Evolutionary conservation across 768 basidiomycete species (phyloP).

Genomic region (Tylopilus balloui): DNA sequence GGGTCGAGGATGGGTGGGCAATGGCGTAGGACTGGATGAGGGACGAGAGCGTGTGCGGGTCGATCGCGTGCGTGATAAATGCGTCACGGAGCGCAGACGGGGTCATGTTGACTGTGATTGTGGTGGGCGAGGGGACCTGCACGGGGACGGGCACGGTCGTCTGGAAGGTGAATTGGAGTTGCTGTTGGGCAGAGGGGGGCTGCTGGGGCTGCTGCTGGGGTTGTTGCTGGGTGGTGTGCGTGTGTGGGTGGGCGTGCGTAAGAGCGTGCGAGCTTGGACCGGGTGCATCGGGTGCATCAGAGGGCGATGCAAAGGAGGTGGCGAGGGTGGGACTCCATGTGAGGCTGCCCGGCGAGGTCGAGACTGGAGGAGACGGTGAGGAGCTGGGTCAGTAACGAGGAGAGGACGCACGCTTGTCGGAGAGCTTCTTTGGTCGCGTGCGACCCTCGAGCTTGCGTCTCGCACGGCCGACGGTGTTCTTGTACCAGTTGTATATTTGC

Average conservation of each 20-base stretch:
- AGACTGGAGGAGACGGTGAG: slow-evolving; percentile 4
- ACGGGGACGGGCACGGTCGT: slow-evolving; percentile 42
- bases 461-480: slow-evolving; percentile 62
- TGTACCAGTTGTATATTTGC: slow-evolving; percentile 76
- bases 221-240: slow-evolving; percentile 4
- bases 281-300: slow-evolving; percentile 14
- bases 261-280: slow-evolving; percentile 32
- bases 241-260: background rate
- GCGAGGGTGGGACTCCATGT: slow-evolving; percentile 38
- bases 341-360: slow-evolving; percentile 24
- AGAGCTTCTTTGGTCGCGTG: slow-evolving; percentile 45
- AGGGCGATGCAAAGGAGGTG: slow-evolving; percentile 33
- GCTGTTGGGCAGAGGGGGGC: slow-evolving; percentile 26
- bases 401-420: slow-evolving; percentile 43
- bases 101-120: slow-evolving; percentile 29
- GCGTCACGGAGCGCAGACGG: slow-evolving; percentile 30
- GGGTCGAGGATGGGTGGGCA: slow-evolving; percentile 46
- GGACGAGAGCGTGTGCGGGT: slow-evolving; percentile 46
- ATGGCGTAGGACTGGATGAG: slow-evolving; percentile 50
- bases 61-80: slow-evolving; percentile 36
- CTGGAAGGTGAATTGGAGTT: slow-evolving; percentile 44
- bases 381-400: too few species aligned
- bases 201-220: slow-evolving; percentile 30
- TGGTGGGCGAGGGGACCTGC: slow-evolving; percentile 10
- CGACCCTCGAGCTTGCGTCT: slow-evolving; percentile 55